These are phyloP conservation scores for Trichaptum fuscoviolaceum DNA, from an alignment of 768 basidiomycete species.

Conservation along the genomic window DNA sequence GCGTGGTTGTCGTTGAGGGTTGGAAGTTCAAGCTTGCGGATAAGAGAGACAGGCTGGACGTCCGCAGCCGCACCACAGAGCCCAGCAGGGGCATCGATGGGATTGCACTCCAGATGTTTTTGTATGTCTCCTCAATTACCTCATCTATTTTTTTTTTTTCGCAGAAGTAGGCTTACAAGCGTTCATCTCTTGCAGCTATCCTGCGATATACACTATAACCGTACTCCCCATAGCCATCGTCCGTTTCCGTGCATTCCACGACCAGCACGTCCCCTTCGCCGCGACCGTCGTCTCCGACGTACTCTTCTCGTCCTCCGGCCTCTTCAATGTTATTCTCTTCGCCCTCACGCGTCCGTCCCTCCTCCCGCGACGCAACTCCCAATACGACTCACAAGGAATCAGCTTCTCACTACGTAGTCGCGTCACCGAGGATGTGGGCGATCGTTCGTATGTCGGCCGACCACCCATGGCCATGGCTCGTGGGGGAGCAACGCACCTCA, in stretches of 20 bases:
- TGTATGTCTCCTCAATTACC: conserved; percentile 28
- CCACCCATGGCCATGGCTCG: neutral
- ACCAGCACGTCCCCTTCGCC: conserved; percentile 25
- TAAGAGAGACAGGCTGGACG: conserved; percentile 6
- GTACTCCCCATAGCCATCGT: conserved; percentile 37
- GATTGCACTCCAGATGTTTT: conserved; percentile 42
- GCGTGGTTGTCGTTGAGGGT: conserved; percentile 30
- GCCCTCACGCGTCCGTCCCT: conserved; percentile 34
- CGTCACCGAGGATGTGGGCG: neutral
- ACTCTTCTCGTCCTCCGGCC: conserved; percentile 39
- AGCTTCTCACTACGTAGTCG: neutral
- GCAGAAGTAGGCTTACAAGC: neutral
- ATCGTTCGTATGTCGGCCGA: neutral
- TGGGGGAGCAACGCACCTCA: neutral
- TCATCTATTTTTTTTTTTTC: conserved; percentile 6
- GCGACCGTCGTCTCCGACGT: conserved; percentile 34
- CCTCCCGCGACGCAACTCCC: conserved; percentile 20
- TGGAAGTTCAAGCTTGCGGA: conserved; percentile 18
- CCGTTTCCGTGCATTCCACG: conserved; percentile 32
- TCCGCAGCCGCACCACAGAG: conserved; percentile 5
- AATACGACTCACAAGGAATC: neutral
- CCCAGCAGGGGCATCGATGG: conserved; percentile 15
- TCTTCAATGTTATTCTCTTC: conserved; percentile 39
- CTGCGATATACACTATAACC: conserved; percentile 37
- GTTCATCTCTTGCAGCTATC: conserved; percentile 32